phyloP scores from a whole-genome alignment of 805 yeast genomes.

The Naumovozyma castellii region DNA sequence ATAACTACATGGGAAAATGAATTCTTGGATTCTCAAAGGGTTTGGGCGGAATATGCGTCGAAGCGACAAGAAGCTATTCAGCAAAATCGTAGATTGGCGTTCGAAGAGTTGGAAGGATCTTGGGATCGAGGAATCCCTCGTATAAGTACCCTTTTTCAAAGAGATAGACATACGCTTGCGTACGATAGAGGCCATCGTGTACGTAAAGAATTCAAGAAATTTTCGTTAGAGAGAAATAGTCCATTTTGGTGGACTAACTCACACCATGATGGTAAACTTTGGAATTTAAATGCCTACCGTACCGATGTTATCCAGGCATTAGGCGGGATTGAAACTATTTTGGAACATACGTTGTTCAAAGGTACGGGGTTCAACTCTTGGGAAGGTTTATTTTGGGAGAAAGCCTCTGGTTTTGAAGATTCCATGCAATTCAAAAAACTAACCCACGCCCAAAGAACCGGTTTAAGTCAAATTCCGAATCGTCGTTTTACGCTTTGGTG shows the following conservation, averaged over 20 bases:
- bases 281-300: conserved; percentile 88
- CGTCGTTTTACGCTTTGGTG: conserved; percentile 97
- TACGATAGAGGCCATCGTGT: conserved; percentile 89
- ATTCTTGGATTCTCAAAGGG: conserved; percentile 85
- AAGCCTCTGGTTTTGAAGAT: conserved; percentile 94
- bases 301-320: conserved; percentile 94
- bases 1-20: conserved; percentile 96
- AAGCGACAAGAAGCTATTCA: conserved; percentile 80
- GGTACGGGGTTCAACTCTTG: conserved; percentile 97
- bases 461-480: conserved; percentile 94
- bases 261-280: conserved; percentile 89
- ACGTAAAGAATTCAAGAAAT: conserved; percentile 70
- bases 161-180: conserved; percentile 88
- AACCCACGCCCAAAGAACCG: conserved; percentile 96
- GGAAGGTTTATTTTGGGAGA: conserved; percentile 99
- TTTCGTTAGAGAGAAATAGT: conserved; percentile 57
- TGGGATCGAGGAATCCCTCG: conserved; percentile 98
- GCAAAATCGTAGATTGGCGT: conserved; percentile 75
- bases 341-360: conserved; percentile 89
- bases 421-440: conserved; percentile 87
- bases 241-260: conserved; percentile 96
- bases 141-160: conserved; percentile 88
- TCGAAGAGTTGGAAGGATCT: conserved; percentile 86
- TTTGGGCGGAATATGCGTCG: conserved; percentile 94
- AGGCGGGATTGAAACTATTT: conserved; percentile 93